phyloP scores from a whole-genome alignment of 2,329 filamentous ascomycete genomes.

The Pleomassaria siparia region DNA sequence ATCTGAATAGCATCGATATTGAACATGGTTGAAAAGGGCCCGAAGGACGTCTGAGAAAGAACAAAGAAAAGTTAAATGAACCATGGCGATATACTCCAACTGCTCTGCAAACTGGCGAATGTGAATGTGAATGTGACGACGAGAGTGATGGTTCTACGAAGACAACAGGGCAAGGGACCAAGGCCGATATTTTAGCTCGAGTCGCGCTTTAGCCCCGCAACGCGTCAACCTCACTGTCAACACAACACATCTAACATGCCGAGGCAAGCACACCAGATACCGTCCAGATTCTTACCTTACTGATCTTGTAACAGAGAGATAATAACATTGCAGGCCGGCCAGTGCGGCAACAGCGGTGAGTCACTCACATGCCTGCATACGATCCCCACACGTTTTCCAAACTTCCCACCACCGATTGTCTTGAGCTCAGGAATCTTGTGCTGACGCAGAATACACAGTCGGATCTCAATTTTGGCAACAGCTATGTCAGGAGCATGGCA shows the following conservation, averaged over 20 bases:
- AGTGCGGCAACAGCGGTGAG: constrained; percentile 98
- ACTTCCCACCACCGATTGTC: background rate
- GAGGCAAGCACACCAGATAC: constrained; percentile 32
- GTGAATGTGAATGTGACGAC: background rate
- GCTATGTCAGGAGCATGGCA: constrained; percentile 95
- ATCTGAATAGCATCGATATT: constrained; percentile 1
- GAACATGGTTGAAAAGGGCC: background rate
- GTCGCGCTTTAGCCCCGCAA: constrained; percentile 34
- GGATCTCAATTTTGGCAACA: constrained; percentile 99
- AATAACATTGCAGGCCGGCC: constrained; percentile 97
- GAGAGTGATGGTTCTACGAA: background rate
- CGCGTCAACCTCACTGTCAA: constrained; percentile 31
- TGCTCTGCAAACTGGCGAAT: too few species aligned
- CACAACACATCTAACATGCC: constrained; percentile 37
- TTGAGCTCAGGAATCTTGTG: background rate
- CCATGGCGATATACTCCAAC: background rate
- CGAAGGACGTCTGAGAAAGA: background rate
- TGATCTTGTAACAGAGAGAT: constrained; percentile 72
- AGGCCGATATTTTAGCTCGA: constrained; percentile 8
- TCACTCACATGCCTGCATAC: background rate
- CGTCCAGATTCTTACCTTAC: background rate
- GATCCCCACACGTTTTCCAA: constrained; percentile 3
- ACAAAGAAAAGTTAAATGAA: background rate
- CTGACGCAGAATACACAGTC: constrained; percentile 59
- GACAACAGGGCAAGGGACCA: too few species aligned